A percentile compares a stretch with the other conserved stretches of the same genome.
phyloP scores from a whole-genome alignment of 306 rosid species.

The Psophocarpus tetragonolobus region DNA sequence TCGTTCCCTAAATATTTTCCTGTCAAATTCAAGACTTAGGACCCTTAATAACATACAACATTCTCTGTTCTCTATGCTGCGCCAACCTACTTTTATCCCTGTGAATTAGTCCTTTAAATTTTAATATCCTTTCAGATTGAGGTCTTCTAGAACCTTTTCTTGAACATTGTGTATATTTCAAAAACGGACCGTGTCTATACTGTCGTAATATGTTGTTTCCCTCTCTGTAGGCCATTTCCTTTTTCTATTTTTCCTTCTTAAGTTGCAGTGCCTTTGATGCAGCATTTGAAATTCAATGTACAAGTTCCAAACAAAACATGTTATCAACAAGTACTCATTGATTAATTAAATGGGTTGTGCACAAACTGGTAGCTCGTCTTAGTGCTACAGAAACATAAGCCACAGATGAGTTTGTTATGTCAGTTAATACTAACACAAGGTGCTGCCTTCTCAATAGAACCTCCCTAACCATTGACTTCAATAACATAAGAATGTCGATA shows the following conservation, averaged over 20 bases:
- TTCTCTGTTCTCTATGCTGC: too few relatives aligned
- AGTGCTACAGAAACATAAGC: constrained; percentile 15
- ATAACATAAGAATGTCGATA: neutral
- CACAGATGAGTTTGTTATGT: neutral
- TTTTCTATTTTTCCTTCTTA: neutral
- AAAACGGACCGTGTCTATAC: too few relatives aligned
- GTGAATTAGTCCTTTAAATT: neutral
- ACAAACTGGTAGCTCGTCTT: constrained; percentile 13
- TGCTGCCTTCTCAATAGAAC: neutral
- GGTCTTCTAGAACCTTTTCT: neutral
- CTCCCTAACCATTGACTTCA: neutral
- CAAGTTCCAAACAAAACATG: neutral
- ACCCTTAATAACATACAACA: neutral
- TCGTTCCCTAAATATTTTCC: neutral
- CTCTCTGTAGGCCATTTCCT: neutral
- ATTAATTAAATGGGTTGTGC: neutral
- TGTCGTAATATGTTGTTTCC: neutral
- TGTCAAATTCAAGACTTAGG: neutral
- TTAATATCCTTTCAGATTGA: neutral
- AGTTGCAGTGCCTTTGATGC: neutral
- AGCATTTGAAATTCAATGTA: neutral
- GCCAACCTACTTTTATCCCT: too few relatives aligned
- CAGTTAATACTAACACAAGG: neutral
- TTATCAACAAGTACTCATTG: neutral
- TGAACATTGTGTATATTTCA: neutral